Conservation (phyloP, 768 basidiomycete species). For the Podaxis sp. region DNA sequence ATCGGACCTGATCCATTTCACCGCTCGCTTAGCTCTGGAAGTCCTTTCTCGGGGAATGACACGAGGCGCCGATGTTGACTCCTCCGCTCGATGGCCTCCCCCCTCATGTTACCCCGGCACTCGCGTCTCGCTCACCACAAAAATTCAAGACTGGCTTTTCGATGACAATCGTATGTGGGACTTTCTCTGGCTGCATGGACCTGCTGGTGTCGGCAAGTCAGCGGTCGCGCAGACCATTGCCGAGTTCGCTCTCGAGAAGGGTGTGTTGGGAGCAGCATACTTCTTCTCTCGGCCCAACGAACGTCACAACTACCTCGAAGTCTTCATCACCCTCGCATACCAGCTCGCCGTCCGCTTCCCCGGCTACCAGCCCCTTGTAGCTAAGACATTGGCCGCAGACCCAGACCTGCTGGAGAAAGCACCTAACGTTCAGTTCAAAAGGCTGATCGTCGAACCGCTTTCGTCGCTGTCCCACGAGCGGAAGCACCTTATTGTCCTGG, state of each 20-base stretch:
- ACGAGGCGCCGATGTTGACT: too few species aligned
- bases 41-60: neutral
- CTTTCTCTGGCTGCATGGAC: neutral
- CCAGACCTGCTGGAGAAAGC: neutral
- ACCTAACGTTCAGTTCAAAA: neutral
- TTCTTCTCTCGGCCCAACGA: slow-evolving; percentile 9
- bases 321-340: too few species aligned
- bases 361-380: neutral
- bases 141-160: too few species aligned
- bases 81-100: too few species aligned
- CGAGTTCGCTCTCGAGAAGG: neutral
- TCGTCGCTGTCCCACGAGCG: neutral
- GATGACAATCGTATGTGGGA: neutral
- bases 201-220: slow-evolving; percentile 2
- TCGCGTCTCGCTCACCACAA: too few species aligned
- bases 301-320: neutral
- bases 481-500: neutral
- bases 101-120: too few species aligned
- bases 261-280: slow-evolving; percentile 5
- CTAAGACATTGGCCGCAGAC: neutral
- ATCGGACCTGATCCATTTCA: neutral
- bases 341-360: neutral
- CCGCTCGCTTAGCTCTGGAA: neutral
- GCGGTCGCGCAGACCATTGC: slow-evolving; percentile 8
- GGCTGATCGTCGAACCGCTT: slow-evolving; percentile 7